Evolutionary conservation across 495 filamentous ascomycete species (phyloP), one percentile per base, ranked within the genome.

Genomic region (Annulohypoxylon stygium): DNA sequence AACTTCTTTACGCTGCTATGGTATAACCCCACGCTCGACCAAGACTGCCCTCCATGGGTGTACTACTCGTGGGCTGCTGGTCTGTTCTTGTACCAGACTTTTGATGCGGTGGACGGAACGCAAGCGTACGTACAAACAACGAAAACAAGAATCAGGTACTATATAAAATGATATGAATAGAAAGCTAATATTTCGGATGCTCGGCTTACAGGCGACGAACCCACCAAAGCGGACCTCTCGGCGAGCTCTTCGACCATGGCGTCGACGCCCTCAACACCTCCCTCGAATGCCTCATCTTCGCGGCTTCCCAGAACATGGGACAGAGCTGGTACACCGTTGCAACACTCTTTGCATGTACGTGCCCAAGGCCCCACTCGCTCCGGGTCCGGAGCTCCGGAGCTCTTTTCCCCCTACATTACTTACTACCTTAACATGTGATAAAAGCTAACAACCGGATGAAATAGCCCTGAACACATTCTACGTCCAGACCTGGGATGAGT

Each of bases 401-500:
- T 18, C 41, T 37, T 0, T 12, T 36, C 20, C 12, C 14, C 1
- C 26, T 12, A 30, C 2, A 37, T 6, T 23, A 51, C n/a, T n/a
- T n/a, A 1, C n/a, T 48, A 48, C 18, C 3, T 48, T 8, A 20
- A 4, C 26, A 30, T 30, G 11, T 12, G 23, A 20, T 4, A 51
- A n/a, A 73, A 41, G 26, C 53, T 65, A 57, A 78, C 81, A 70
- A 83, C 37, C 3, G 12, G 2, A 47, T 25, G 3, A 12, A 51
- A 33, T 70, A 93, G 91, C 91, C 0, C 88, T 91, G 37, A 84
- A 95, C 76, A 97, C 94, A 14, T 99, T 99, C 82, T 99, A 99
- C 79, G 90, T 99, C 23, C 96, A 98, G 79, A 99, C 96, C 34
- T 99, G 96, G 96, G 96, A 99, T 73, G 96, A 98, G 82, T 98